phyloP scores from a whole-genome alignment of 441 rosid species.

The Croton laevigatus region DNA sequence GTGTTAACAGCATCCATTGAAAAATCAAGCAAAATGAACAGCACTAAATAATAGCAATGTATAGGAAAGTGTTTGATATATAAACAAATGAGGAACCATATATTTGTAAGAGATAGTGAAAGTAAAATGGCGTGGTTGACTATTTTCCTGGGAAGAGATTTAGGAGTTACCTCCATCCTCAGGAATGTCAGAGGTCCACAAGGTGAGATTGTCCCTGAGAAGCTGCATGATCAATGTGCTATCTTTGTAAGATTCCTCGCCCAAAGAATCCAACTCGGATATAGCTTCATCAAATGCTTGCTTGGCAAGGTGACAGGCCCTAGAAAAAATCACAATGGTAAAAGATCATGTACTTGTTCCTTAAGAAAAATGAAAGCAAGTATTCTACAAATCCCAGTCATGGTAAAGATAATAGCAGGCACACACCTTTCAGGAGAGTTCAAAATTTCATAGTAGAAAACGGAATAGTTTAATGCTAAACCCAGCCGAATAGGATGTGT shows the following conservation, averaged over 20 bases:
- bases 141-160: neutral
- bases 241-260: constrained; percentile 61
- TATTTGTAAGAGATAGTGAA: neutral
- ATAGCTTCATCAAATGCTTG: constrained; percentile 62
- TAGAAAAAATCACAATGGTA: constrained; percentile 11
- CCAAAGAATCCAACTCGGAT: constrained; percentile 46
- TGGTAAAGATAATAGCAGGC: constrained; percentile 20
- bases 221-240: constrained; percentile 69
- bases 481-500: constrained; percentile 85
- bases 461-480: constrained; percentile 75
- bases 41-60: neutral
- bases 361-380: neutral
- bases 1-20: neutral
- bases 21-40: neutral
- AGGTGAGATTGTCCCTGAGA: constrained; percentile 53
- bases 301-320: constrained; percentile 60
- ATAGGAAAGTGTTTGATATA: neutral
- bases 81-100: neutral
- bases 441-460: constrained; percentile 80
- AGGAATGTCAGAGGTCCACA: constrained; percentile 63
- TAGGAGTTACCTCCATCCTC: constrained; percentile 45
- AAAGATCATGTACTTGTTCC: no score
- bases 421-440: constrained; percentile 69
- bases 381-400: neutral
- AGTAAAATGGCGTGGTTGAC: neutral